phyloP scores from a whole-genome alignment of 768 basidiomycete genomes.

The Scleroderma bovista region DNA sequence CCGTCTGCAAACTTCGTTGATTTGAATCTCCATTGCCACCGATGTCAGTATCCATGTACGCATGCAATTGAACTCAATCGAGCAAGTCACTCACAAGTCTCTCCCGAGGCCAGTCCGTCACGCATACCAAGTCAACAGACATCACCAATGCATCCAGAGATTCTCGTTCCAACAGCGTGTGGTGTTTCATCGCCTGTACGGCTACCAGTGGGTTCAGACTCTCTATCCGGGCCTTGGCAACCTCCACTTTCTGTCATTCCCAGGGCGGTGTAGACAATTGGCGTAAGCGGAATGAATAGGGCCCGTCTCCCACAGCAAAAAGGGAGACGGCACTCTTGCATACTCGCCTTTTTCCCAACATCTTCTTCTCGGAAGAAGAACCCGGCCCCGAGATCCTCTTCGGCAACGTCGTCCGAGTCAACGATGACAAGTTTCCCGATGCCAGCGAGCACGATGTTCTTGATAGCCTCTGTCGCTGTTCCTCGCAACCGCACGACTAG shows the following conservation, averaged over 20 bases:
- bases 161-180: conserved; percentile 42
- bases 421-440: conserved; percentile 86
- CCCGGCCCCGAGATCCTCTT: conserved; percentile 86
- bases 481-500: conserved; percentile 75
- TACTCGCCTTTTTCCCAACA: conserved; percentile 74
- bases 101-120: conserved; percentile 71
- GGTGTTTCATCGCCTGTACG: conserved; percentile 60
- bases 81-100: conserved; percentile 52
- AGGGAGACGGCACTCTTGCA: conserved; percentile 11
- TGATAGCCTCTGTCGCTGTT: conserved; percentile 89
- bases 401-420: conserved; percentile 68
- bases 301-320: conserved; percentile 32
- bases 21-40: conserved; percentile 47
- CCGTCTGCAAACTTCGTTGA: conserved; percentile 78
- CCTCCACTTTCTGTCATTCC: conserved; percentile 67
- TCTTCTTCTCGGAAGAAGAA: conserved; percentile 95
- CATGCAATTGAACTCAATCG: not conserved
- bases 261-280: conserved; percentile 10
- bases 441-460: conserved; percentile 96
- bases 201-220: conserved; percentile 89
- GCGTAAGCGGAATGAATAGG: conserved; percentile 30
- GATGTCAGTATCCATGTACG: conserved; percentile 6
- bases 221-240: conserved; percentile 79
- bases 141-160: conserved; percentile 55
- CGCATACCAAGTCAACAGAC: conserved; percentile 78